Percentiles rank a stretch among this genome's conserved stretches.
Conservation (phyloP, 176 grass and related monocot genomes). For the Tillandsia leiboldiana region DNA sequence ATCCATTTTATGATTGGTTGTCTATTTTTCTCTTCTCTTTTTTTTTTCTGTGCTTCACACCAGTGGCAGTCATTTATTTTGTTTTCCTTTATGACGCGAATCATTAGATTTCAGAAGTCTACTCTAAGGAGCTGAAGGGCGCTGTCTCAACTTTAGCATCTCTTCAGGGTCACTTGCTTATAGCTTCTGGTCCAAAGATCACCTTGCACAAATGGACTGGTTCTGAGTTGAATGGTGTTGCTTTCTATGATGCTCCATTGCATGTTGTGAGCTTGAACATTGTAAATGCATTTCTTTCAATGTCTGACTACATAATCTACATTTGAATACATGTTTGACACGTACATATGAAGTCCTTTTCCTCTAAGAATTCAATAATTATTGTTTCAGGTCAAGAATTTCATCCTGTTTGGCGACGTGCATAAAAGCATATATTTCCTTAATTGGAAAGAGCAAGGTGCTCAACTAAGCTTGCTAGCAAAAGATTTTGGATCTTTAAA, state of each 20-base stretch:
- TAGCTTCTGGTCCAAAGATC: conserved; percentile 94
- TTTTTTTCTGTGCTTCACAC: not conserved
- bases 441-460: conserved; percentile 98
- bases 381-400: conserved; percentile 70
- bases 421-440: conserved; percentile 97
- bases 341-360: not conserved
- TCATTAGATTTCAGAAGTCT: conserved; percentile 68
- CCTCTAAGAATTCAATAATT: not conserved
- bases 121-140: conserved; percentile 90
- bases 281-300: conserved; percentile 46
- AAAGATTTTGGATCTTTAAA: conserved; percentile 94
- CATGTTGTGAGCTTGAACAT: conserved; percentile 99
- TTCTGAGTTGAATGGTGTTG: conserved; percentile 78
- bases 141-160: conserved; percentile 89
- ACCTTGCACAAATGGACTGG: conserved; percentile 94
- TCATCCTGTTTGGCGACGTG: conserved; percentile 85
- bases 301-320: conserved; percentile 1
- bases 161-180: conserved; percentile 89
- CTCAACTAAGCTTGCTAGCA: conserved; percentile 78
- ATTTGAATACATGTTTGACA: not conserved
- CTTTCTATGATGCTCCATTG: conserved; percentile 95
- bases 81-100: conserved; percentile 10
- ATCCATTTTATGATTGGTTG: not conserved
- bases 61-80: conserved; percentile 6
- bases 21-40: not conserved